Percentiles rank a stretch among this genome's conserved stretches.
These are phyloP conservation scores for Rhodotorula sp. DNA, from an alignment of 1,284 basidiomycete genomes.

Conservation along the genomic window DNA sequence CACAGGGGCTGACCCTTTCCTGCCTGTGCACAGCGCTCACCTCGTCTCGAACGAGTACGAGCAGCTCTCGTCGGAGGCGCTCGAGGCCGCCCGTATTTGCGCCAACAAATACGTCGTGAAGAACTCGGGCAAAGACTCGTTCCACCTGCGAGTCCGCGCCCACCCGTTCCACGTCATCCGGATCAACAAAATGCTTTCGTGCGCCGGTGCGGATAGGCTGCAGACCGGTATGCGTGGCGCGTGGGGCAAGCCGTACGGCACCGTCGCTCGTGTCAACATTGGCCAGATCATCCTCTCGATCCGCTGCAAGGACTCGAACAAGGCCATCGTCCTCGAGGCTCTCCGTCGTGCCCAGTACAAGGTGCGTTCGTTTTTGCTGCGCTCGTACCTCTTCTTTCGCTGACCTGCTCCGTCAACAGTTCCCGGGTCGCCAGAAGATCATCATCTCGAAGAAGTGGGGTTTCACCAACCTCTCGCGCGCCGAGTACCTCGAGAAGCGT, in stretches of 20 bases:
- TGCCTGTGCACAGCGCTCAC: constrained; percentile 39
- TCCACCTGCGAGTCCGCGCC: constrained; percentile 95
- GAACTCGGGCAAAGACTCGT: constrained; percentile 96
- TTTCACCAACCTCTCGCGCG: constrained; percentile 91
- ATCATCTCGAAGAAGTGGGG: constrained; percentile 71
- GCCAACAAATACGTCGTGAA: constrained; percentile 99
- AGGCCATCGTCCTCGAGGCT: constrained; percentile 89
- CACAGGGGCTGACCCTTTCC: not conserved
- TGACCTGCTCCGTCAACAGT: too few relatives aligned
- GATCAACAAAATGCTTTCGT: constrained; percentile 99
- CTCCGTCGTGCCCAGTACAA: constrained; percentile 97
- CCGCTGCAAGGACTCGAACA: constrained; percentile 86
- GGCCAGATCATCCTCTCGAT: constrained; percentile 96
- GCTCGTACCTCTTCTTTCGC: too few relatives aligned
- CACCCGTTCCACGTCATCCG: constrained; percentile 99
- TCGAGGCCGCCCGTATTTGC: constrained; percentile 98
- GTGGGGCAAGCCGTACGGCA: constrained; percentile 96
- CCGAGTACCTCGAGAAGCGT: constrained; percentile 64
- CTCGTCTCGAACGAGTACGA: constrained; percentile 98
- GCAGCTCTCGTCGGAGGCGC: constrained; percentile 91
- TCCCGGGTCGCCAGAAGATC: constrained; percentile 99
- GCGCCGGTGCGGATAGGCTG: constrained; percentile 96
- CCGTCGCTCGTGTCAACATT: constrained; percentile 91
- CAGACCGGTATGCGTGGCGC: constrained; percentile 99
- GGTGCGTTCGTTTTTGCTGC: constrained; percentile 39